These are phyloP conservation scores for Talaromyces stipitatus DNA, from an alignment of 495 filamentous ascomycete genomes.

Conservation along the genomic window DNA sequence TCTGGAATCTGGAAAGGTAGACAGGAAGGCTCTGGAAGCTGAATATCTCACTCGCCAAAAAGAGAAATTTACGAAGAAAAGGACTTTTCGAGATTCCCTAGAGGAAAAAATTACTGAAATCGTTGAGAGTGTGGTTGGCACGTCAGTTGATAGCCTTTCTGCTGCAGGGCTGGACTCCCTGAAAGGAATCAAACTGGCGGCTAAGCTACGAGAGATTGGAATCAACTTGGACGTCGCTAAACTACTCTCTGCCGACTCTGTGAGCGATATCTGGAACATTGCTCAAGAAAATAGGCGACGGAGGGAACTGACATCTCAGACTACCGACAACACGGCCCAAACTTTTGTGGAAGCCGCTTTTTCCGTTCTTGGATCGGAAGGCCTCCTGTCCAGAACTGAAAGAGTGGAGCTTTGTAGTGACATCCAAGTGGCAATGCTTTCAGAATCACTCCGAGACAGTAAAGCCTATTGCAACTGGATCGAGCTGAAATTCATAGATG, in stretches of 20 bases:
- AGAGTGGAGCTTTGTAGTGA: constrained; percentile 56
- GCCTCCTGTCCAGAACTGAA: constrained; percentile 30
- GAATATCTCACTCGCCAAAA: constrained; percentile 37
- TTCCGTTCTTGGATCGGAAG: constrained; percentile 13
- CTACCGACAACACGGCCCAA: neutral
- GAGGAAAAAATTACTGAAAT: constrained; percentile 41
- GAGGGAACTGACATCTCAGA: neutral
- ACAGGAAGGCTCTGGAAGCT: constrained; percentile 54
- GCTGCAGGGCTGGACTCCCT: constrained; percentile 65
- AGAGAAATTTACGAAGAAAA: constrained; percentile 18
- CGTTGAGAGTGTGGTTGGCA: constrained; percentile 39
- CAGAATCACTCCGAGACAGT: constrained; percentile 49
- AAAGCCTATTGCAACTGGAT: constrained; percentile 70
- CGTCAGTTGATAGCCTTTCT: constrained; percentile 34
- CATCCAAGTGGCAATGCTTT: constrained; percentile 70
- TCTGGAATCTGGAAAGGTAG: constrained; percentile 71
- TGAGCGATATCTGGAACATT: constrained; percentile 22
- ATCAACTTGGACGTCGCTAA: constrained; percentile 44
- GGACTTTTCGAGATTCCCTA: constrained; percentile 18
- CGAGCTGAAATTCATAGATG: constrained; percentile 43
- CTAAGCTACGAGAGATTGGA: constrained; percentile 45
- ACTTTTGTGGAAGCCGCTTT: constrained; percentile 13
- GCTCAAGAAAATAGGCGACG: constrained; percentile 7
- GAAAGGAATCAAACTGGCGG: constrained; percentile 57
- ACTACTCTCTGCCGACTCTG: constrained; percentile 47